These are phyloP conservation scores for Tetradesmus obliquus DNA, from an alignment of 139 green algal species.

Conservation along the genomic window DNA sequence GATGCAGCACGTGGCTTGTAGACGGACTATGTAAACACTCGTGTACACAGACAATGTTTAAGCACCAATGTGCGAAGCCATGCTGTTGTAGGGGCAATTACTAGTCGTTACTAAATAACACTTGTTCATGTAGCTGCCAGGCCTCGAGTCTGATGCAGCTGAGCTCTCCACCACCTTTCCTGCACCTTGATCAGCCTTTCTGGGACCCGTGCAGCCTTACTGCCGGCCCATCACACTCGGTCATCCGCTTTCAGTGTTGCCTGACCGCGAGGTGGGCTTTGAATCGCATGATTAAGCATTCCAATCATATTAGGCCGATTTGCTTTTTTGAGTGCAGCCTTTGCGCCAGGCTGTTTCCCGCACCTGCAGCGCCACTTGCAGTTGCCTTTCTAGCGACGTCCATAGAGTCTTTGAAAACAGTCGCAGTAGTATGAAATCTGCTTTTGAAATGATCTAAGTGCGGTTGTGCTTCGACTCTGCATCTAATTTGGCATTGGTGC, in stretches of 20 bases:
- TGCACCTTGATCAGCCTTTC: not conserved
- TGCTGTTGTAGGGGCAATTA: not conserved
- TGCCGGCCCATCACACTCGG: not conserved
- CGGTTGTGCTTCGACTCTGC: not conserved
- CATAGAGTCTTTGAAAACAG: not conserved
- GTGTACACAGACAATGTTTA: not conserved
- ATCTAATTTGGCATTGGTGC: not conserved
- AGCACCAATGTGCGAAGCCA: not conserved
- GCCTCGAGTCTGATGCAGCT: not conserved
- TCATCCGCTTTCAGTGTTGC: not conserved
- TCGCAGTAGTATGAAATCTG: not conserved
- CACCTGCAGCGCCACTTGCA: not conserved
- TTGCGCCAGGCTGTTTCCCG: not conserved
- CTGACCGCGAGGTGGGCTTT: not conserved
- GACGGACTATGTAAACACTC: not conserved
- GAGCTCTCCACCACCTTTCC: not conserved
- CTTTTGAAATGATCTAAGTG: not conserved
- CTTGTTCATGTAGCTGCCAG: not conserved
- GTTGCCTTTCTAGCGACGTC: not conserved
- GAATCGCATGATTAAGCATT: not conserved
- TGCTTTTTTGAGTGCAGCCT: not conserved
- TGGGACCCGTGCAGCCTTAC: not conserved
- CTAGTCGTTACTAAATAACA: conserved; percentile 6
- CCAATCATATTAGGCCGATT: not conserved
- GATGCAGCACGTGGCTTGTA: too few species aligned